These are phyloP conservation scores for Fusarium armeniacum DNA, from an alignment of 2,329 filamentous ascomycete species.

Conservation along the genomic window DNA sequence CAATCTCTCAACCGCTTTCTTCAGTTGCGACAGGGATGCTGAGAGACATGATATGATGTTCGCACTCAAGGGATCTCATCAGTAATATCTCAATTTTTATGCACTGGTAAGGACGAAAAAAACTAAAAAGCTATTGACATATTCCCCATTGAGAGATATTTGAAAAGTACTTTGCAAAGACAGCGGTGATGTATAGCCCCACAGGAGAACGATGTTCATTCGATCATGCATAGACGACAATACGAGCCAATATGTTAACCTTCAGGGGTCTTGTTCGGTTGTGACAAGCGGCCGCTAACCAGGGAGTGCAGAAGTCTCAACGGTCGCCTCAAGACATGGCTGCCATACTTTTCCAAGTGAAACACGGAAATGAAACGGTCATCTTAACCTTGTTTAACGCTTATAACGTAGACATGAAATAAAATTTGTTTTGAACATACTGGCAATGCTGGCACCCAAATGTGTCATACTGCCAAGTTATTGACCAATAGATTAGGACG, in stretches of 20 bases:
- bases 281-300: background rate
- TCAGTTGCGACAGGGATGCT: background rate
- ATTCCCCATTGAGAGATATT: no score
- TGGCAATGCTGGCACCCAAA: background rate
- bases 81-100: background rate
- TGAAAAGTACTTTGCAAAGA: background rate
- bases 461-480: background rate
- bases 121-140: no score
- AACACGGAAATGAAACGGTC: background rate
- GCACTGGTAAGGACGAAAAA: rapidly evolving
- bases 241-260: background rate
- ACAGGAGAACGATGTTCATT: background rate
- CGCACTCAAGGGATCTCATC: background rate
- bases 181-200: background rate
- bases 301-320: background rate
- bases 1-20: background rate
- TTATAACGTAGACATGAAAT: background rate
- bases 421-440: background rate
- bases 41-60: background rate
- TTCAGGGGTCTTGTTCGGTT: background rate
- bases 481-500: background rate
- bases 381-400: background rate
- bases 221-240: background rate
- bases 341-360: background rate
- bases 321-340: background rate